These are phyloP conservation scores for Pestalotiopsis sp. DNA, from an alignment of 2,329 filamentous ascomycete species.

Conservation along the genomic window DNA sequence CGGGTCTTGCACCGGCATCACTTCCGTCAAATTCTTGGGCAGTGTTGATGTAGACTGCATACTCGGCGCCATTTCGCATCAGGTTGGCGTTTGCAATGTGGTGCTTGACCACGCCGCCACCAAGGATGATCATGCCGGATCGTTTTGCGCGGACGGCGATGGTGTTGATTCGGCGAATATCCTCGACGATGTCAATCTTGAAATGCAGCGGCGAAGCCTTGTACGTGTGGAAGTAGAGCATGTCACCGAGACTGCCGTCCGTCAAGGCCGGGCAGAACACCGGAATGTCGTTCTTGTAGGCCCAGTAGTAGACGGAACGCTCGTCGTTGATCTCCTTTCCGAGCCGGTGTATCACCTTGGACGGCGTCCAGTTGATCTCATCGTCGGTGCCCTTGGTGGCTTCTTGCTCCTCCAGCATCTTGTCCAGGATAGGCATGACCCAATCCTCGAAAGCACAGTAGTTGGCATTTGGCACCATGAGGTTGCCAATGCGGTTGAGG, in stretches of 20 bases:
- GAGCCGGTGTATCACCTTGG: slow-evolving; percentile 85
- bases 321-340: slow-evolving; percentile 95
- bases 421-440: slow-evolving; percentile 93
- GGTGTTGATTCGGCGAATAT: slow-evolving; percentile 91
- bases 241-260: slow-evolving; percentile 93
- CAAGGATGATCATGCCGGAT: slow-evolving; percentile 93
- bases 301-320: slow-evolving; percentile 94
- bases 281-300: slow-evolving; percentile 93
- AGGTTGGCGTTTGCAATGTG: slow-evolving; percentile 97
- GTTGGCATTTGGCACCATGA: slow-evolving; percentile 95
- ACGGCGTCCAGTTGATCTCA: slow-evolving; percentile 88
- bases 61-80: slow-evolving; percentile 97
- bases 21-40: slow-evolving; percentile 97
- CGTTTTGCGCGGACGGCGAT: slow-evolving; percentile 85
- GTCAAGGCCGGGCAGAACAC: slow-evolving; percentile 97
- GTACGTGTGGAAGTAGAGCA: slow-evolving; percentile 99
- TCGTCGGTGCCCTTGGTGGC: slow-evolving; percentile 67
- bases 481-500: slow-evolving; percentile 93
- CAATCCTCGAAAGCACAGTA: slow-evolving; percentile 98
- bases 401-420: slow-evolving; percentile 92
- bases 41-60: slow-evolving; percentile 97
- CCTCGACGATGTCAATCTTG: slow-evolving; percentile 87
- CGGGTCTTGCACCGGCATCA: slow-evolving; percentile 90
- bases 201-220: slow-evolving; percentile 82
- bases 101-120: slow-evolving; percentile 95